Evolutionary conservation across 345 rosid species (phyloP).

Genomic region (Salix suchowensis): DNA sequence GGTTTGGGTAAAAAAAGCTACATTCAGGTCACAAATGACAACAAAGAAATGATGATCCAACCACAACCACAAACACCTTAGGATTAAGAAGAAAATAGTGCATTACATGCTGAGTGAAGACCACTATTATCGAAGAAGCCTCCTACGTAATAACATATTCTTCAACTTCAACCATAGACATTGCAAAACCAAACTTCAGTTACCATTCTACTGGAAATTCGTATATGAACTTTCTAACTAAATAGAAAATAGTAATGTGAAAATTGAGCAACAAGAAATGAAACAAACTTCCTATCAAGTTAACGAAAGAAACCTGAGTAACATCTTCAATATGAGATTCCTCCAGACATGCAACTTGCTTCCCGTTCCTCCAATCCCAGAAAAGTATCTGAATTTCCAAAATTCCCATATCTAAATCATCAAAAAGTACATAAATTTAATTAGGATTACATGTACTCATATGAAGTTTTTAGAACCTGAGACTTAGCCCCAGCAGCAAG

Average conservation of each 20-base stretch:
- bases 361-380: conserved; percentile 95
- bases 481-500: conserved; percentile 84
- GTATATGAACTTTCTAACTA: neutral
- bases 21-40: neutral
- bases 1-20: too few species aligned
- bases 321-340: conserved; percentile 87
- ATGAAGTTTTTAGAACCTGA: conserved; percentile 47
- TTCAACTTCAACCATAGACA: neutral
- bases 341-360: conserved; percentile 87
- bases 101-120: neutral
- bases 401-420: neutral
- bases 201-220: neutral
- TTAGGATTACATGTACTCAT: neutral
- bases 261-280: neutral
- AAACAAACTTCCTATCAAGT: neutral
- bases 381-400: conserved; percentile 50
- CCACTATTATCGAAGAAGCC: neutral
- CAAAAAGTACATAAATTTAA: neutral
- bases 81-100: neutral
- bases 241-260: neutral
- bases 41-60: neutral
- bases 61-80: neutral
- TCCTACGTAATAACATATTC: neutral
- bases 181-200: neutral
- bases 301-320: conserved; percentile 59